Evolutionary conservation across 495 filamentous ascomycete genomes (phyloP), one percentile per base, ranked within the genome.

Genomic region (Chaetomium cochliodes): DNA sequence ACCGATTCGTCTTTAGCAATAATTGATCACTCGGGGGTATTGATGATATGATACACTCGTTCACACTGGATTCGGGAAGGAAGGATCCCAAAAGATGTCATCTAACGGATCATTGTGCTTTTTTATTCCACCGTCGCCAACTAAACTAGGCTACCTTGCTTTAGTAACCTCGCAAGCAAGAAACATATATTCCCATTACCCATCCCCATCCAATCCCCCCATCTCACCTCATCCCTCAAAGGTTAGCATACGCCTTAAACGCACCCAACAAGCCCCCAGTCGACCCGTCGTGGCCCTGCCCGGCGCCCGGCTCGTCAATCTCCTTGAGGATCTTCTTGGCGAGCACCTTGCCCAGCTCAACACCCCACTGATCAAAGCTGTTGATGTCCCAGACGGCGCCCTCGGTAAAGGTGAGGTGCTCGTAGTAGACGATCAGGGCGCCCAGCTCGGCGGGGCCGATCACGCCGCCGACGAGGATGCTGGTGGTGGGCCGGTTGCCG

Each of bases 361-460:
- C 94, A 79, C 94, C 94, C 94, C 94, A 98, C 80, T 98, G 94
- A 81, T 98, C 94, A 75, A 98, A 98, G 70, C 86, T 90, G 86
- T 98, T 98, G 84, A 98, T 97, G 79, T 98, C 96, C 94, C 94
- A 98, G 69, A 98, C 78, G 37, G 92, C 96, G 70, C 94, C 94
- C 79, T 98, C 94, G 44, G 92, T 96, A 81, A 98, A 98, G 64
- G 94, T 98, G 53, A 97, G 74, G 79, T 98, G 94, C 82, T 98
- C 94, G 78, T 98, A 98, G 86, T 97, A 98, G 57, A 90, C 92
- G 76, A 98, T 98, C 66, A 98, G 80, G 28, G 94, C 94, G 70
- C 94, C 94, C 62, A 98, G 85, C 64, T 96, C 92, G 11, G 87
- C 88, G 18, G 94, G 94, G 13, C 96, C 97, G 72, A 98, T 97